These are phyloP conservation scores for Yamadazyma ubonensis DNA, from an alignment of 805 yeast genomes.

Conservation along the genomic window DNA sequence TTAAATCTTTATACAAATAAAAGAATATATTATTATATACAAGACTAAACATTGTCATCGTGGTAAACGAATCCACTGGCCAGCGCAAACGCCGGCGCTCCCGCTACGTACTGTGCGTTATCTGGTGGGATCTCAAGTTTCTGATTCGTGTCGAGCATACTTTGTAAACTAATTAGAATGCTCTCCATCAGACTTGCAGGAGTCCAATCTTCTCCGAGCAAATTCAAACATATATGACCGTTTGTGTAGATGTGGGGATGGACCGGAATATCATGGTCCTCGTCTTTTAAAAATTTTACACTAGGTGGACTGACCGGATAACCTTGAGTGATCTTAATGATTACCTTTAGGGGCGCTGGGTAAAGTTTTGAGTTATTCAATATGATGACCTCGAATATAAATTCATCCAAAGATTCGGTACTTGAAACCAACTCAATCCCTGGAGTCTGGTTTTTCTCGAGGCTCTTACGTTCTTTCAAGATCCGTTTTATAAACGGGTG, in stretches of 20 bases:
- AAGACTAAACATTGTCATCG: conserved; percentile 49
- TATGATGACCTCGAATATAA: conserved; percentile 21
- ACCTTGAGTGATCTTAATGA: conserved; percentile 39
- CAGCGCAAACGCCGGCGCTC: conserved; percentile 61
- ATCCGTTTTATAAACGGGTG: conserved; percentile 32
- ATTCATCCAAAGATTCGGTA: conserved; percentile 20
- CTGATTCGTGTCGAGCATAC: conserved; percentile 56
- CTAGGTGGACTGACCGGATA: conserved; percentile 64
- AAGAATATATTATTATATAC: too few relatives aligned
- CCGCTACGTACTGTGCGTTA: conserved; percentile 46
- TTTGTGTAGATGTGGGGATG: conserved; percentile 77
- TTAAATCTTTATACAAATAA: too few relatives aligned
- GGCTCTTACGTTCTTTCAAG: conserved; percentile 26
- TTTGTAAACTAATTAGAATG: conserved; percentile 57
- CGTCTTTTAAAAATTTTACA: conserved; percentile 42
- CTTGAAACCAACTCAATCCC: conserved; percentile 24
- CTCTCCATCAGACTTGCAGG: conserved; percentile 57
- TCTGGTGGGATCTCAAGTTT: conserved; percentile 55
- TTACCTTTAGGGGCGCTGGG: conserved; percentile 33
- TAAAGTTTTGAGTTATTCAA: conserved; percentile 16
- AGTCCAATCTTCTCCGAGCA: conserved; percentile 66
- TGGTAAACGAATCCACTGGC: conserved; percentile 52
- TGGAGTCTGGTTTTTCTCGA: conserved; percentile 16
- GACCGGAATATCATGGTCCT: conserved; percentile 45
- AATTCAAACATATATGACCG: conserved; percentile 74